phyloP scores from a whole-genome alignment of 495 filamentous ascomycete species.

The Parachaetomium inaequale region DNA sequence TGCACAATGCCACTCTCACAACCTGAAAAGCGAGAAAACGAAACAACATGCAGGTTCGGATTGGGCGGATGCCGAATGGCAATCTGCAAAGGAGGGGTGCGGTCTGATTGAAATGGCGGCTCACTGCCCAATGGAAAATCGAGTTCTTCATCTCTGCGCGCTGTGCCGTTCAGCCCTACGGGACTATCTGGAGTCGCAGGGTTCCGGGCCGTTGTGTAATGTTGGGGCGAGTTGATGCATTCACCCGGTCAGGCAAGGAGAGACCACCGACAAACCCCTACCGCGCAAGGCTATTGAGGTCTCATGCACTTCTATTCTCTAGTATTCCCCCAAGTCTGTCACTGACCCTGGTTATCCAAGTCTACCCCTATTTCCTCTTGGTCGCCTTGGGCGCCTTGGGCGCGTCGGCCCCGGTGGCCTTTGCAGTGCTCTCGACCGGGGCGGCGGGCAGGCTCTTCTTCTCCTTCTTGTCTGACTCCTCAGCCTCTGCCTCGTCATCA shows the following conservation, averaged over 20 bases:
- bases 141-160: neutral
- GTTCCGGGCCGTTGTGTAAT: neutral
- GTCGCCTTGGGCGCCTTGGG: constrained; percentile 34
- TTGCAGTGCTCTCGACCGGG: constrained; percentile 27
- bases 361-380: constrained; percentile 44
- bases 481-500: constrained; percentile 67
- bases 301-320: neutral
- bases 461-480: constrained; percentile 34
- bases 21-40: neutral
- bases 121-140: neutral
- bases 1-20: too few species aligned
- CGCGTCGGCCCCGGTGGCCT: constrained; percentile 42
- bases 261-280: too few species aligned
- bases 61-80: neutral
- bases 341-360: neutral
- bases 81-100: neutral
- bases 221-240: neutral
- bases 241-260: neutral
- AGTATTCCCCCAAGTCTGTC: neutral
- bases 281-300: too few species aligned
- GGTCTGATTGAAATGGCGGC: neutral
- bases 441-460: constrained; percentile 18
- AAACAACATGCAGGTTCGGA: neutral
- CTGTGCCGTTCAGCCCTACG: constrained; percentile 21
- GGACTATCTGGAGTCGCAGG: neutral